phyloP scores from a whole-genome alignment of 306 rosid genomes.

The Prunus dulcis region DNA sequence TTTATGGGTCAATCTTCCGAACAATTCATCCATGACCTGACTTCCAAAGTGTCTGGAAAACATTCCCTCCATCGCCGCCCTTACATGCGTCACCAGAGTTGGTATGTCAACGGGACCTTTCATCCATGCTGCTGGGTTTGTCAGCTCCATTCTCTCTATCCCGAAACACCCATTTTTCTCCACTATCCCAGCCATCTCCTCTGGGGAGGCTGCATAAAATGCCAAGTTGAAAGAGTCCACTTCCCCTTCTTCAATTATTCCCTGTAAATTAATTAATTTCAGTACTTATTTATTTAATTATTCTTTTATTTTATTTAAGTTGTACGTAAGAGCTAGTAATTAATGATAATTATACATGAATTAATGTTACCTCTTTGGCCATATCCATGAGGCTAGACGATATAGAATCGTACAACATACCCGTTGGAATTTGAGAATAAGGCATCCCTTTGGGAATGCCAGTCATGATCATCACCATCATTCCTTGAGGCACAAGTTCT shows the following conservation, averaged over 20 bases:
- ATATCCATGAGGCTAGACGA: slow-evolving; percentile 38
- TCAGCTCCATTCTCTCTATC: slow-evolving; percentile 40
- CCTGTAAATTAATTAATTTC: slow-evolving; percentile 18
- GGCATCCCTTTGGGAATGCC: slow-evolving; percentile 32
- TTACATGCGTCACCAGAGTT: slow-evolving; percentile 25
- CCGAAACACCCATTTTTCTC: slow-evolving; percentile 41
- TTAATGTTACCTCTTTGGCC: slow-evolving; percentile 38
- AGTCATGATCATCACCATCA: slow-evolving; percentile 35
- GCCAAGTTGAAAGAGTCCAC: slow-evolving; percentile 60
- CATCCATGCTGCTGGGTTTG: slow-evolving; percentile 45
- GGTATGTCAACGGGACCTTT: slow-evolving; percentile 17
- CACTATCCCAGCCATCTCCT: slow-evolving; percentile 37
- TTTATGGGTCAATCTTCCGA: slow-evolving; percentile 24
- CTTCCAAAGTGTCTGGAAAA: slow-evolving; percentile 39
- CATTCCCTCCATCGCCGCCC: slow-evolving; percentile 50
- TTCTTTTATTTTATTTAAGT: neutral
- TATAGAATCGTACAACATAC: slow-evolving; percentile 27
- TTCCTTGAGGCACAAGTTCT: slow-evolving; percentile 44
- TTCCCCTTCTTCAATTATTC: slow-evolving; percentile 35
- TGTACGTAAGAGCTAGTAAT: too few relatives aligned
- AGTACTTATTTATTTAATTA: neutral
- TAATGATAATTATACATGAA: neutral
- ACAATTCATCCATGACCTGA: slow-evolving; percentile 30
- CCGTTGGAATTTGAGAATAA: slow-evolving; percentile 9
- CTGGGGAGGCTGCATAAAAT: slow-evolving; percentile 37